Conservation (phyloP, 257 asterid genomes). For the Forsythia viridissima region DNA sequence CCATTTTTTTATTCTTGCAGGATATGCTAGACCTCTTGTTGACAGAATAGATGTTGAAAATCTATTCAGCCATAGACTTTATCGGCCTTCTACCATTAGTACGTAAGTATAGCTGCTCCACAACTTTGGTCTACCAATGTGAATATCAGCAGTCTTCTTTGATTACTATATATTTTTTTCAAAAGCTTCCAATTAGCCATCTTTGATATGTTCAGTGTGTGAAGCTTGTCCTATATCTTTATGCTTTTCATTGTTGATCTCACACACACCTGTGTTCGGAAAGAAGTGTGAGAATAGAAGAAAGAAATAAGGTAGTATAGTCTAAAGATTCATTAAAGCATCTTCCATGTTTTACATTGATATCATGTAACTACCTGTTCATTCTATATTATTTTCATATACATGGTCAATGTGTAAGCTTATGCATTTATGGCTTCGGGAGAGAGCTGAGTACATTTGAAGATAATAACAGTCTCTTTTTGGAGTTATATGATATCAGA, state of each 20-base stretch:
- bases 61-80: slow-evolving; percentile 68
- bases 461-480: neutral
- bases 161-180: neutral
- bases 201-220: slow-evolving; percentile 9
- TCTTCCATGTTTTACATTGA: neutral
- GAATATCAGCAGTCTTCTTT: slow-evolving; percentile 10
- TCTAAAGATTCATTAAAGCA: neutral
- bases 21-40: slow-evolving; percentile 95
- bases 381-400: slow-evolving; percentile 15
- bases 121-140: slow-evolving; percentile 16
- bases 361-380: neutral
- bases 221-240: neutral
- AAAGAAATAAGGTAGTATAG: neutral
- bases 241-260: slow-evolving; percentile 9
- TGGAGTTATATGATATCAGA: neutral
- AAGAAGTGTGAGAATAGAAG: neutral
- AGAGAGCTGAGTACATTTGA: neutral
- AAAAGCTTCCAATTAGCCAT: slow-evolving; percentile 7
- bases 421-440: neutral
- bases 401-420: neutral
- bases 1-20: slow-evolving; percentile 40
- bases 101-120: slow-evolving; percentile 62
- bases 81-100: slow-evolving; percentile 87
- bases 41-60: slow-evolving; percentile 79
- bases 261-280: neutral